Evolutionary conservation across 148 eudicot species (phyloP), one percentile per base, ranked within the genome.

Genomic region (Vaccinium vitisidaea): DNA sequence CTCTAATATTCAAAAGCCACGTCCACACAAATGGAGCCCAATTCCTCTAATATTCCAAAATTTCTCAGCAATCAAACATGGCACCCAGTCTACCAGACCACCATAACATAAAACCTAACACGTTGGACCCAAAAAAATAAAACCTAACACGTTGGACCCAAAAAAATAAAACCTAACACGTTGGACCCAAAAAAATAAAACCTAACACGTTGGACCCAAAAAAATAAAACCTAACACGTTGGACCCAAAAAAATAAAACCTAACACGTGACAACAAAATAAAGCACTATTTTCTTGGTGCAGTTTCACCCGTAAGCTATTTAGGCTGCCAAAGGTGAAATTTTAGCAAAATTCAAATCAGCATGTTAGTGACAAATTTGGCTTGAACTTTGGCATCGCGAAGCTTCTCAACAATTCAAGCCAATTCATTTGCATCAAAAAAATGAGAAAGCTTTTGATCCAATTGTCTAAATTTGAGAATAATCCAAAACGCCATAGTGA

Each of bases 51-150:
- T 77, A 27, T 84, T 59, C 50, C 76, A 16, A 83, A 10, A 73
- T 70, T 25, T 80, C 67, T 18, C 50, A 30, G 59, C 70, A 70
- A 80, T 82, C 85, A 83, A 80, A 65, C 84, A 75, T 52, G 18
- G 19, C 30, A 59, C 21, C 46, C 50, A 56, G 27, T 74, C 52
- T 12, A 78, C 63, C 25, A 56, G 27, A 83, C 52, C 13, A 78
- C 61, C 25, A 52, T 23, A 63, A 63, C n/a, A 21, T 4, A n/a
- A 63, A 63, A 63, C n/a, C 8, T 1, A 21, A 21, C 67, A 5
- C 21, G 39, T 36, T 36, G 2, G 39, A 36, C 3, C 39, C 39
- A 36, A 36, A 36, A 36, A 36, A 36, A 36, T 4, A n/a, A 63
- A 63, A 63, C n/a, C 8, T 6, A 21, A 21, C 67, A n/a, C n/a